Evolutionary conservation across 2,329 filamentous ascomycete species (phyloP).

Genomic region (Aspergillus ibericus): DNA sequence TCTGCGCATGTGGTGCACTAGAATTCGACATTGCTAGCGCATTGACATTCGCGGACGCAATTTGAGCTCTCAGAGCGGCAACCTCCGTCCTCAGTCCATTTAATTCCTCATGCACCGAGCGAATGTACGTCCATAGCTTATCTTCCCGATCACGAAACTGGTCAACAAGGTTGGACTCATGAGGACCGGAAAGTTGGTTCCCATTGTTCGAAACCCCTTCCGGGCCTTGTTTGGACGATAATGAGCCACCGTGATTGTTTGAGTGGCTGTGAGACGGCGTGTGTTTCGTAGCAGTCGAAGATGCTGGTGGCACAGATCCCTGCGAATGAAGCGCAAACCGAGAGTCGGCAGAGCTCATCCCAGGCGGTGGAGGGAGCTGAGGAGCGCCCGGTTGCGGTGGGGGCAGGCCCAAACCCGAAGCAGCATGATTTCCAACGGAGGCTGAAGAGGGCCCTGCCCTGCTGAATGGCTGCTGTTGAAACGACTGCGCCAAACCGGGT

Average conservation of each 20-base stretch:
- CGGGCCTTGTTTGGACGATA: slow-evolving; percentile 26
- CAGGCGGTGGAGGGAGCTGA: slow-evolving; percentile 46
- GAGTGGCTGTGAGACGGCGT: slow-evolving; percentile 36
- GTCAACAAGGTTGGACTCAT: slow-evolving; percentile 30
- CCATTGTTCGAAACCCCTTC: slow-evolving; percentile 27
- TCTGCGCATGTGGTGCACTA: slow-evolving; percentile 15
- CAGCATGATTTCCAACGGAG: slow-evolving; percentile 25
- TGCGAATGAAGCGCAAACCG: slow-evolving; percentile 45
- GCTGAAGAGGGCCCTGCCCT: slow-evolving; percentile 25
- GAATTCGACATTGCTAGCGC: slow-evolving; percentile 17
- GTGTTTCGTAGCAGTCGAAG: slow-evolving; percentile 37
- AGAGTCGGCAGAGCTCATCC: slow-evolving; percentile 43
- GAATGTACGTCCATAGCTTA: slow-evolving; percentile 47
- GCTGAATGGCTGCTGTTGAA: slow-evolving; percentile 38
- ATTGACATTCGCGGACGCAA: slow-evolving; percentile 34
- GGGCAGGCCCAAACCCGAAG: slow-evolving; percentile 35
- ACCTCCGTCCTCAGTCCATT: slow-evolving; percentile 44
- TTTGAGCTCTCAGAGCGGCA: slow-evolving; percentile 40
- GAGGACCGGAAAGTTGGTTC: slow-evolving; percentile 14
- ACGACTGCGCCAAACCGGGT: slow-evolving; percentile 44
- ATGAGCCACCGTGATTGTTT: slow-evolving; percentile 33
- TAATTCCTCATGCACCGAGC: slow-evolving; percentile 44
- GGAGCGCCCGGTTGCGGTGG: slow-evolving; percentile 41
- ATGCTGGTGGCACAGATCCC: slow-evolving; percentile 34
- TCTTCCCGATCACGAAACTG: slow-evolving; percentile 37